These are phyloP conservation scores for Capronia coronata DNA, from an alignment of 2,329 filamentous ascomycete species.

Conservation along the genomic window DNA sequence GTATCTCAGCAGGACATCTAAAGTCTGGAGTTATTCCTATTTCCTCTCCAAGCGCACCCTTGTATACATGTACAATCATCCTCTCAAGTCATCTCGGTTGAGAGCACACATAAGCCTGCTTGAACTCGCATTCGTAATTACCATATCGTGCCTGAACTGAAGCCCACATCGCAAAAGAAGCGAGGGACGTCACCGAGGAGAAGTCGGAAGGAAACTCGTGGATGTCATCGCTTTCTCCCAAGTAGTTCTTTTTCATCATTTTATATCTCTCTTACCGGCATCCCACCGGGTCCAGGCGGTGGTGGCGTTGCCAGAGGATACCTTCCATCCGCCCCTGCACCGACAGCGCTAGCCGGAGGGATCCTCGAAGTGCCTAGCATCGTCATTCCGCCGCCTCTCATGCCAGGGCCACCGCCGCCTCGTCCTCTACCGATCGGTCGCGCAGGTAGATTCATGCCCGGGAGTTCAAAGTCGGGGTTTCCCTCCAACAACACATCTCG, in stretches of 20 bases:
- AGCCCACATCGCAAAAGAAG: not conserved
- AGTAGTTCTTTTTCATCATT: not conserved
- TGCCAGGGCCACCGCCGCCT: slow-evolving; percentile 14
- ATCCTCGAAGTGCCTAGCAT: slow-evolving; percentile 16
- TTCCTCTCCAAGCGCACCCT: too few species aligned
- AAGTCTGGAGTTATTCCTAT: too few species aligned
- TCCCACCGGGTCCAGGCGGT: slow-evolving; percentile 6
- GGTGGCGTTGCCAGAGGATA: slow-evolving; percentile 16
- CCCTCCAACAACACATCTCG: slow-evolving; percentile 68
- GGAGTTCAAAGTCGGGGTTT: slow-evolving; percentile 82
- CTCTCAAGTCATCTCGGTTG: too few species aligned
- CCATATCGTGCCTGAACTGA: not conserved
- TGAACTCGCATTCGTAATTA: not conserved
- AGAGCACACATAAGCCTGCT: too few species aligned
- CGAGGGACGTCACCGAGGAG: too few species aligned
- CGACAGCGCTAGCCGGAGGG: slow-evolving; percentile 17
- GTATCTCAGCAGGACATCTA: too few species aligned
- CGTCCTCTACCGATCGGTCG: slow-evolving; percentile 7
- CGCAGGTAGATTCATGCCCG: slow-evolving; percentile 33
- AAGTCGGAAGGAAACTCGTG: not conserved
- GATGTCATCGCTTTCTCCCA: not conserved
- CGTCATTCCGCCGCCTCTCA: slow-evolving; percentile 16
- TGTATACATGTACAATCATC: too few species aligned
- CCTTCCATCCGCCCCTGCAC: slow-evolving; percentile 12
- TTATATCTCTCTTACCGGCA: slow-evolving; percentile 11